phyloP scores from a whole-genome alignment of 371 early-diverging fungal species.

The Blakeslea trispora region DNA sequence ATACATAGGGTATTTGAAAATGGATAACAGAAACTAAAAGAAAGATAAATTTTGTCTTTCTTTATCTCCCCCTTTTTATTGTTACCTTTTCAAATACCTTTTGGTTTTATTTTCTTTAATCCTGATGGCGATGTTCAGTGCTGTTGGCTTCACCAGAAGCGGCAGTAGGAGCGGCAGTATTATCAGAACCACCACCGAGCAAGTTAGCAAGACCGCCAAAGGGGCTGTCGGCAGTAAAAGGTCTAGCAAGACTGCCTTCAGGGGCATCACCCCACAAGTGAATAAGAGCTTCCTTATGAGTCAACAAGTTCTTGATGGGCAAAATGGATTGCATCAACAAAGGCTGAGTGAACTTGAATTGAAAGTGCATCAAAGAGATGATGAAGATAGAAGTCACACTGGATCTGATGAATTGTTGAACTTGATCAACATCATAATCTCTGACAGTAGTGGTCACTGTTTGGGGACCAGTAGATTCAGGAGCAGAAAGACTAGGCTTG shows the following conservation, averaged over 20 bases:
- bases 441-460: conserved; percentile 71
- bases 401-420: conserved; percentile 71
- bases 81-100: conserved; percentile 7
- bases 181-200: conserved; percentile 21
- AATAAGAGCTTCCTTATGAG: conserved; percentile 76
- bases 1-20: no score
- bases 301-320: conserved; percentile 74
- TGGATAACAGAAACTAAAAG: neutral
- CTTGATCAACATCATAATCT: conserved; percentile 84
- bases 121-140: conserved; percentile 19
- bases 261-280: conserved; percentile 82
- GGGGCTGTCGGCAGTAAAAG: conserved; percentile 79
- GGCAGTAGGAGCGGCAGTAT: conserved; percentile 24
- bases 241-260: conserved; percentile 79
- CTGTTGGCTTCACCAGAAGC: conserved; percentile 23
- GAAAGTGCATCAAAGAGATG: conserved; percentile 82
- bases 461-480: conserved; percentile 26
- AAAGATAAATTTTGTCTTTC: neutral
- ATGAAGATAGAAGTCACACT: conserved; percentile 68
- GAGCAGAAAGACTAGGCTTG: conserved; percentile 33
- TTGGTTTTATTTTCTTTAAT: neutral
- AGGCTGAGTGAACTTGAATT: conserved; percentile 90
- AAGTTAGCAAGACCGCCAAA: conserved; percentile 63
- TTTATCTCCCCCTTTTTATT: neutral
- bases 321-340: conserved; percentile 86